Conservation (phyloP, 1,284 basidiomycete species). For the Inonotus obliquus region DNA sequence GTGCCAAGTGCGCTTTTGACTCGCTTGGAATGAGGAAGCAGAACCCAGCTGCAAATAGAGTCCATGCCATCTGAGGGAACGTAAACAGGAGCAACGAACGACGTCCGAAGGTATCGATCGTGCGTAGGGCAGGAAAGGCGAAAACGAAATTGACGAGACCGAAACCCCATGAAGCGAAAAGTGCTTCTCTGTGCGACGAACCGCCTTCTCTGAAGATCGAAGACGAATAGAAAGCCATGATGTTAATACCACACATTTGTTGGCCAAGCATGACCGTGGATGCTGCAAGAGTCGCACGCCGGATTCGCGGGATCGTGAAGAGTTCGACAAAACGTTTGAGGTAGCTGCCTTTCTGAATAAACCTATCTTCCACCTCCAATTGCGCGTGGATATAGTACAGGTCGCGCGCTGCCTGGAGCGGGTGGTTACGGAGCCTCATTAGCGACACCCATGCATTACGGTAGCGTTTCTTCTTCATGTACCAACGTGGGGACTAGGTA, state of each 20-base stretch:
- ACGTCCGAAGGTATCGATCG: conserved; percentile 55
- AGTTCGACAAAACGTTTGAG: conserved; percentile 51
- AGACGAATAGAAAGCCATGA: conserved; percentile 67
- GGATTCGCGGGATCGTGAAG: conserved; percentile 62
- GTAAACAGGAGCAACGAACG: conserved; percentile 55
- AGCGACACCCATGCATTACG: conserved; percentile 54
- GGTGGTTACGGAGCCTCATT: conserved; percentile 54
- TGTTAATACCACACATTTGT: conserved; percentile 52
- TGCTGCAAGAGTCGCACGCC: conserved; percentile 65
- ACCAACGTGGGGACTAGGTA: conserved; percentile 66
- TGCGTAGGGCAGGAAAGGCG: conserved; percentile 60
- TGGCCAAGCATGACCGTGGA: conserved; percentile 65
- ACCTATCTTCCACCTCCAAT: conserved; percentile 48
- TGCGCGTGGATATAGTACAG: conserved; percentile 56
- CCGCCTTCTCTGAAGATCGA: conserved; percentile 61
- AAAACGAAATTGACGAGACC: conserved; percentile 66
- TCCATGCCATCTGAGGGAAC: conserved; percentile 58
- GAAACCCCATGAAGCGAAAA: conserved; percentile 69
- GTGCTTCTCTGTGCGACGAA: conserved; percentile 40
- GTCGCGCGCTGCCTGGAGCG: conserved; percentile 59
- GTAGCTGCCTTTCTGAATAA: conserved; percentile 45
- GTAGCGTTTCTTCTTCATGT: conserved; percentile 61
- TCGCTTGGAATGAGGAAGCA: conserved; percentile 44
- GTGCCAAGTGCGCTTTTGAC: conserved; percentile 37
- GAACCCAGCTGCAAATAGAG: conserved; percentile 56